Base-by-base conservation (phyloP, 306 rosid species). In the Sesbania bispinosa region DNA sequence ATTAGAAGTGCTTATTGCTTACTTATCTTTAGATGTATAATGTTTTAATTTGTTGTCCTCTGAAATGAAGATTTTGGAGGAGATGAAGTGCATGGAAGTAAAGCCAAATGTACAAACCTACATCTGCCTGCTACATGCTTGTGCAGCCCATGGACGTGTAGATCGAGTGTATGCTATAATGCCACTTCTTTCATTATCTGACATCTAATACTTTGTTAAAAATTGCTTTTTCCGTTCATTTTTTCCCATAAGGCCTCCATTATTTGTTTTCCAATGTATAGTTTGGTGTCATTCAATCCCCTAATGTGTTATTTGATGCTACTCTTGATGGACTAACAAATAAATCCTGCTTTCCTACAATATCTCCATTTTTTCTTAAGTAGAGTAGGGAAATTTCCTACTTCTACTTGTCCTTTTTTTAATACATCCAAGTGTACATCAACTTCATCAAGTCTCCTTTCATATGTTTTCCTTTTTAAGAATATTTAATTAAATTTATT, bases 71-170 rank as follows among this genome's bases (percentile, higher is more conserved):
- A 74, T 91, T 62, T 88, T 87, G 85, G 99, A 91, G 73, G 97
- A 94, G 78, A 94, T 91, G 97, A 91, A 88, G 85, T 77, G 55
- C 59, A 54, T 71, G 79, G 89, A 89, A 51, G 88, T 89, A 77
- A 89, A 89, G 87, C 97, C 99, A 50, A 85, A 77, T 81, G 82
- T 82, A 15, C 96, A 88, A 66, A 91, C 97, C 42, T 94, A 82
- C 76, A 67, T 88, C 79, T 94, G 97, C 81, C 86, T 94, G 65
- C 88, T 94, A n/a, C 81, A 91, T 76, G 89, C 97, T 45, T 94
- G 95, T 74, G 99, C 99, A 47, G 85, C 96, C 10, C 75, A 84
- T 54, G 99, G 96, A 61, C 87, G 93, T 43, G 16, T 88, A 42
- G 97, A 94, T 80, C 85, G 78, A 81, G 99, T 88, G 97, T 94